phyloP scores from a whole-genome alignment of 495 filamentous ascomycete species.

The Emericellopsis terricola region DNA sequence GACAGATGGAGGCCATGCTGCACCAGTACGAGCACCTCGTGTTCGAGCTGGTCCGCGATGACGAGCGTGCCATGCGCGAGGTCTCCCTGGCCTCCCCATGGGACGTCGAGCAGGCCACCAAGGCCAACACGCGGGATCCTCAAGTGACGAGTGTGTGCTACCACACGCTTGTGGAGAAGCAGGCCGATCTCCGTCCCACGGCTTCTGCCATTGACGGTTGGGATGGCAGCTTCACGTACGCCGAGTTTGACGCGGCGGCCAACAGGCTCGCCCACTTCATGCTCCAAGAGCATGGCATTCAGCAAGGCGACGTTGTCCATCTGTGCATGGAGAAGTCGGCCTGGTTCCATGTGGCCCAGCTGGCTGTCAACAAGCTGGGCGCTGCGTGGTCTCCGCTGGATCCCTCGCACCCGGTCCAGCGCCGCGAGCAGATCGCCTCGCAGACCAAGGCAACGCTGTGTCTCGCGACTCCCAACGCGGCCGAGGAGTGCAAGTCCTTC shows the following conservation, averaged over 20 bases:
- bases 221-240: slow-evolving; percentile 31
- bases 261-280: slow-evolving; percentile 19
- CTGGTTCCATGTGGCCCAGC: slow-evolving; percentile 30
- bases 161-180: background rate
- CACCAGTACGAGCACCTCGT: slow-evolving; percentile 6
- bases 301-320: slow-evolving; percentile 29
- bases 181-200: slow-evolving; percentile 14
- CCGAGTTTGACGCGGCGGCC: slow-evolving; percentile 21
- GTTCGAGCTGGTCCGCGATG: background rate
- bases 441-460: too few species aligned
- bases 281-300: slow-evolving; percentile 17
- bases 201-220: slow-evolving; percentile 5
- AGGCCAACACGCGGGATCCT: background rate
- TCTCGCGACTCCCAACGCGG: background rate
- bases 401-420: slow-evolving; percentile 26
- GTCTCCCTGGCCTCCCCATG: background rate
- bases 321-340: slow-evolving; percentile 35
- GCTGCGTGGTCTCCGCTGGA: slow-evolving; percentile 26
- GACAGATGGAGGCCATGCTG: slow-evolving; percentile 7
- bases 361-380: slow-evolving; percentile 31
- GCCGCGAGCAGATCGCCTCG: too few species aligned
- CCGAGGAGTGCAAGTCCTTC: background rate
- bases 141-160: background rate
- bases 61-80: background rate
- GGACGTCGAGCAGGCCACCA: background rate